Base-by-base conservation (phyloP, 2,329 filamentous ascomycete species). In the Lasiodiplodia citricola region DNA sequence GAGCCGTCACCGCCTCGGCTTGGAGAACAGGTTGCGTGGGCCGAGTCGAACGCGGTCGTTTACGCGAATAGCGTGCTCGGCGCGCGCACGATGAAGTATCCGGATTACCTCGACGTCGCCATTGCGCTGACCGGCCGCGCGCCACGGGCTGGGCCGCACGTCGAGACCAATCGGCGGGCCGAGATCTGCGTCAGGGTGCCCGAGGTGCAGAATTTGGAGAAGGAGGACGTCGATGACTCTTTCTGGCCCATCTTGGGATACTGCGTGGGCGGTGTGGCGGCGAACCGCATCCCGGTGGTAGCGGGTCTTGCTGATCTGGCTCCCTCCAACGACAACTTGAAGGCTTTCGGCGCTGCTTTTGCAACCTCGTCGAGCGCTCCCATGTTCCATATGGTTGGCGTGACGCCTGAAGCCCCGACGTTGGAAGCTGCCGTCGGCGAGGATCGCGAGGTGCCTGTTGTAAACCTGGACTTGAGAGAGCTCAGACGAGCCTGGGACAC, bases 31-130 rank as follows among this genome's bases (percentile, higher is more conserved):
- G 74, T 84, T 2, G 80, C 75, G 0, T 84, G 82, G 80, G 80
- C 79, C 0, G 82, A 84, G 70, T 84, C 82, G 0, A 84, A 84
- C 69, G 83, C 81, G 0, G 83, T 84, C 0, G 79, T 83, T 0
- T 84, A 77, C 68, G 81, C 82, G 1, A 84, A 85, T 52, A 84
- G 82, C 66, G 80, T 84, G 0, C 75, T 84, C 0, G 82, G 82
- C 0, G 82, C 83, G 0, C 75, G 76, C 23, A 84, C 83, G 0
- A 77, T 79, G 67, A 84, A 84, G 68, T 84, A 83, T 67, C 83
- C 83, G 0, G 82, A 84, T 63, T 82, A 80, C 44, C 74, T 84
- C 2, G 83, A 84, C 38, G 75, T 83, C 6, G 79, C 75, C 51
- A 81, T 83, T 44, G 82, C 81, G 0, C 66, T 84, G 56, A 84